Base-by-base conservation (phyloP, 768 basidiomycete genomes). In the Amanita pallidorosea region DNA sequence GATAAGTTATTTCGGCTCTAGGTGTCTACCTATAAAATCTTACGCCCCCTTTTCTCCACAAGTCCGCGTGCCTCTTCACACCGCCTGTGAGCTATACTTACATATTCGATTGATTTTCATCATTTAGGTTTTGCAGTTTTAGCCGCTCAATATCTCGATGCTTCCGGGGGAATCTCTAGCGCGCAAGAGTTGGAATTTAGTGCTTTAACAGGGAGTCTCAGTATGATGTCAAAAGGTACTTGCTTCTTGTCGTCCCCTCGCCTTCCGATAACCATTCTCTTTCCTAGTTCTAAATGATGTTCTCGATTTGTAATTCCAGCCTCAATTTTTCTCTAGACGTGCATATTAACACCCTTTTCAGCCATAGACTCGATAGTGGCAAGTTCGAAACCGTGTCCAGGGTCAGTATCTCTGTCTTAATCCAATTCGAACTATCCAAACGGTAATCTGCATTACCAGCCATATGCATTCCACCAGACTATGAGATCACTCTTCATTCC, bases 141-240 rank as follows among this genome's bases (percentile, higher is more conserved):
- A 45, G 90, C 93, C 1, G 85, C 94, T 15, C 93, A 96, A 67
- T 95, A 97, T 60, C 83, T 95, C 77, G 83, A 87, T 54, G 89
- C 88, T 1, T 80, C 80, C 1, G 80, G 84, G 7, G 76, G 78
- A 1, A 76, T 95, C 41, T 74, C 76, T 2, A 81, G 78, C 56
- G 79, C 83, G 34, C 85, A 92, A 59, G 82, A 86, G 54, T 81
- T 94, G 51, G 92, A 96, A 69, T 92, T 93, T 60, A 82, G 81
- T 58, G 93, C 88, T 5, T 73, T 93, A 15, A 80, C 81, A 57
- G 86, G 86, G 2, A 86, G 83, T 58, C 66, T 93, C 45, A 82
- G 79, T 51, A 88, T 89, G 84, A 93, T 93, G 92, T 81, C 82
- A 34, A 88, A 89, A 73, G 85, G 85, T 76, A 35, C 35, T 69